phyloP scores from a whole-genome alignment of 441 rosid genomes.

The Sinapis alba region DNA sequence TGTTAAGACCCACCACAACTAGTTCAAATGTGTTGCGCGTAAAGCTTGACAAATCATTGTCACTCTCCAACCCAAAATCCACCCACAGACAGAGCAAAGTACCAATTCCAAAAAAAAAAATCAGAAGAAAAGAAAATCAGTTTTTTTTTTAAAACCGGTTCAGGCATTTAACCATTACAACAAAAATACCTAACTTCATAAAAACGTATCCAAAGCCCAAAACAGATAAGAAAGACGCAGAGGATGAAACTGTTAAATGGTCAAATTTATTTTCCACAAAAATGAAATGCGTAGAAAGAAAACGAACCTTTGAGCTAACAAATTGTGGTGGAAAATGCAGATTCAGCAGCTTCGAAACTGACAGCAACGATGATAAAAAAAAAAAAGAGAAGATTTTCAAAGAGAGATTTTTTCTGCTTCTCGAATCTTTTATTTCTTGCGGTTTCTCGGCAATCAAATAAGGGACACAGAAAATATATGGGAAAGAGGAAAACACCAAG shows the following conservation, averaged over 20 bases:
- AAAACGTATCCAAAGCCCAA: not conserved
- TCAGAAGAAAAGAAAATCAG: not conserved
- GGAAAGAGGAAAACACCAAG: not conserved
- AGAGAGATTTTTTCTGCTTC: not conserved
- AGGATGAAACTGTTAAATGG: not conserved
- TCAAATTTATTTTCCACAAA: not conserved
- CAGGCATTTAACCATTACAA: constrained; percentile 8
- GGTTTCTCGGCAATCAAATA: constrained; percentile 42
- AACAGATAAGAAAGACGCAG: not conserved
- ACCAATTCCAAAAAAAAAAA: constrained; percentile 6
- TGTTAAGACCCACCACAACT: constrained; percentile 34
- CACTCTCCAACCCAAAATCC: constrained; percentile 21
- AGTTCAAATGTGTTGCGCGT: constrained; percentile 19
- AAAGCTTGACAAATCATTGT: constrained; percentile 33
- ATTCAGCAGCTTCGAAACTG: constrained; percentile 6
- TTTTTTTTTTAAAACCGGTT: constrained; percentile 15
- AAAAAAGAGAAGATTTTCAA: not conserved
- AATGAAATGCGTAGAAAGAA: not conserved
- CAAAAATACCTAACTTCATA: not conserved
- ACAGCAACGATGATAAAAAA: constrained; percentile 6
- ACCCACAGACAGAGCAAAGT: constrained; percentile 3
- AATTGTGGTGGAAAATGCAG: constrained; percentile 25
- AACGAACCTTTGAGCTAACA: constrained; percentile 12
- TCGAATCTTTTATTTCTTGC: constrained; percentile 20
- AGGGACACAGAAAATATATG: constrained; percentile 30